phyloP scores from a whole-genome alignment of 441 rosid species.

The Brassica balearica region DNA sequence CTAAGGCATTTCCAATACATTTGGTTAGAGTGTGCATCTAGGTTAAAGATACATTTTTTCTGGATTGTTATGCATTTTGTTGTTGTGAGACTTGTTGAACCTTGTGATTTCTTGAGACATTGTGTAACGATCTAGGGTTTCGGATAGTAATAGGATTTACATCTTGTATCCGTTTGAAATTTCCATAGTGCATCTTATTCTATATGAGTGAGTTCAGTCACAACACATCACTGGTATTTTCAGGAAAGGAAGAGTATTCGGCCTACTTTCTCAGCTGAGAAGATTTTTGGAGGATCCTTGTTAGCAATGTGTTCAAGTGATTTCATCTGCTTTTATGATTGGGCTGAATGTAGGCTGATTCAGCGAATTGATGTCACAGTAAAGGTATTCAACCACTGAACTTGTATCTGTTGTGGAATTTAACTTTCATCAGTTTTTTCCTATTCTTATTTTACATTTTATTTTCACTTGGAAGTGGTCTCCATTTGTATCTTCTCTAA shows the following conservation, averaged over 20 bases:
- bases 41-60: neutral
- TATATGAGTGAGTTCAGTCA: neutral
- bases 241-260: constrained; percentile 94
- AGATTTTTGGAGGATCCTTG: constrained; percentile 84
- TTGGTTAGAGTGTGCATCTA: neutral
- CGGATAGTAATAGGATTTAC: neutral
- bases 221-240: constrained; percentile 36
- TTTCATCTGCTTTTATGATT: constrained; percentile 96
- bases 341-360: constrained; percentile 99
- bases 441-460: constrained; percentile 10
- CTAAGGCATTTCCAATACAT: neutral
- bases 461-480: constrained; percentile 24
- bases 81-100: neutral
- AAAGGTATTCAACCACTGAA: constrained; percentile 58
- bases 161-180: neutral
- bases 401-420: constrained; percentile 8
- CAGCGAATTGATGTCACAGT: constrained; percentile 93
- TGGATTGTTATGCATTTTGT: neutral
- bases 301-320: constrained; percentile 97
- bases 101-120: neutral
- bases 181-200: neutral
- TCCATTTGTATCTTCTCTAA: constrained; percentile 24
- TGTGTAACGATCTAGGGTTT: constrained; percentile 1
- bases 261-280: constrained; percentile 97
- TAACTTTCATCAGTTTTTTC: constrained; percentile 12